Evolutionary conservation across 2,329 filamentous ascomycete species (phyloP), one percentile per base, ranked within the genome.

Genomic region (Neoscytalidium dimidiatum): DNA sequence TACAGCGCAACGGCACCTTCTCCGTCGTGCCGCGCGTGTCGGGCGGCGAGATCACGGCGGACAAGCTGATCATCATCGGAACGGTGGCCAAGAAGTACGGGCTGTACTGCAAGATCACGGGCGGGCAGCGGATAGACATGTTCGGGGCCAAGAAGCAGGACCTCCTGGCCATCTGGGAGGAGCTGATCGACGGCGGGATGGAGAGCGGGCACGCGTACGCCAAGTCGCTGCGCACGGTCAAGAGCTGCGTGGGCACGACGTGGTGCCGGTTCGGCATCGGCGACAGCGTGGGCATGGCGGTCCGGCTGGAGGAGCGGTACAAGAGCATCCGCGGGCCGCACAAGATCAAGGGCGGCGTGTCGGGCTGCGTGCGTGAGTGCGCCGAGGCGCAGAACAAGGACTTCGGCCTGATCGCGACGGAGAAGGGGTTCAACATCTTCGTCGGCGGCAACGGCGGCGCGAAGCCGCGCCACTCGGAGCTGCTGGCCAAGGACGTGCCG

Each of bases 341-440:
- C 77, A 97, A 97, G 82, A 86, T 96, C 75, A 97, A 97, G 78
- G 92, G 91, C 1, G 93, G 92, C 64, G 92, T 97, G 0, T 94
- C 90, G 63, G 93, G 93, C 13, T 97, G 93, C 69, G 92, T 97
- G n/a, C 85, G 93, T 63, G 93, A 97, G 78, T 97, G 93, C 70
- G 93, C 93, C 0, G 93, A 97, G 77, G 93, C 93, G 1, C 93
- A 96, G 73, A 94, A 90, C 78, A 97, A 97, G 78, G 93, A 97
- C 73, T 97, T 97, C 70, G 93, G 93, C 23, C 86, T 96, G 56
- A 96, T 97, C 65, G 92, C 93, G 14, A 96, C 92, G 0, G 92
- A 96, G 67, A 96, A 95, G 72, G 93, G 93, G 31, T 97, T 92
- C 85, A 97, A 97, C 78, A 89, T 97, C 76, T 96, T 93, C 71